A percentile compares a stretch with the other conserved stretches of the same genome.
Evolutionary conservation across 495 filamentous ascomycete species (phyloP).

Genomic region (Penicillium salamii): DNA sequence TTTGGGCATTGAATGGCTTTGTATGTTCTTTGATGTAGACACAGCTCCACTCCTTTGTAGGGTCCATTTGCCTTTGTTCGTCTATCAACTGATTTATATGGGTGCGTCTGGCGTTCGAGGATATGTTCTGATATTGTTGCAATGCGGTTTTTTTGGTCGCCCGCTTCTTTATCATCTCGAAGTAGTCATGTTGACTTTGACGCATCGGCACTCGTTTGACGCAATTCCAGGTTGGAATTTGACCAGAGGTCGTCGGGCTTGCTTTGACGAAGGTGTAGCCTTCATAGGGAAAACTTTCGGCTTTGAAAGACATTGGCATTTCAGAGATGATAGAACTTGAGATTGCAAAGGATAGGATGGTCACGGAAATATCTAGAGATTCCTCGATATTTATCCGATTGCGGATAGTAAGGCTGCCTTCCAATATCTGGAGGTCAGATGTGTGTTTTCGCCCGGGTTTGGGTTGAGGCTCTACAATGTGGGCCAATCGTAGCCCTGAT

Average conservation of each 20-base stretch:
- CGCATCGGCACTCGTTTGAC: slow-evolving; percentile 29
- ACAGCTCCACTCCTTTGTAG: slow-evolving; percentile 33
- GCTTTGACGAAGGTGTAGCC: slow-evolving; percentile 39
- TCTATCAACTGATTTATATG: slow-evolving; percentile 36
- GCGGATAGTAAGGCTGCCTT: no score
- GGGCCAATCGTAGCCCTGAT: no score
- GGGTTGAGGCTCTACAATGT: no score
- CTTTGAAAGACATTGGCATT: neutral
- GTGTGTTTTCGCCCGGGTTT: no score
- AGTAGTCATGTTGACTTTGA: slow-evolving; percentile 26
- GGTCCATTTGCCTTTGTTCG: slow-evolving; percentile 24
- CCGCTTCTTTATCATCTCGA: slow-evolving; percentile 30
- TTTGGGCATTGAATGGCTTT: slow-evolving; percentile 24
- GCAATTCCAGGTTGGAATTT: slow-evolving; percentile 29
- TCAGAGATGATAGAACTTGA: no score
- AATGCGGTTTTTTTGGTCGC: slow-evolving; percentile 24
- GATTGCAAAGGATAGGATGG: no score
- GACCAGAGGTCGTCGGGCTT: slow-evolving; percentile 23
- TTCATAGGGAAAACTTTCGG: slow-evolving; percentile 13
- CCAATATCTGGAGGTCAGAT: no score
- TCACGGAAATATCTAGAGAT: no score
- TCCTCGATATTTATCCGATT: no score
- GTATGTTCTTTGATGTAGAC: slow-evolving; percentile 35
- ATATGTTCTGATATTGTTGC: slow-evolving; percentile 33
- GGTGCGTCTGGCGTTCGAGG: slow-evolving; percentile 19